Base-by-base conservation (phyloP, 2,329 filamentous ascomycete genomes). In the Calonectria hawksworthii region DNA sequence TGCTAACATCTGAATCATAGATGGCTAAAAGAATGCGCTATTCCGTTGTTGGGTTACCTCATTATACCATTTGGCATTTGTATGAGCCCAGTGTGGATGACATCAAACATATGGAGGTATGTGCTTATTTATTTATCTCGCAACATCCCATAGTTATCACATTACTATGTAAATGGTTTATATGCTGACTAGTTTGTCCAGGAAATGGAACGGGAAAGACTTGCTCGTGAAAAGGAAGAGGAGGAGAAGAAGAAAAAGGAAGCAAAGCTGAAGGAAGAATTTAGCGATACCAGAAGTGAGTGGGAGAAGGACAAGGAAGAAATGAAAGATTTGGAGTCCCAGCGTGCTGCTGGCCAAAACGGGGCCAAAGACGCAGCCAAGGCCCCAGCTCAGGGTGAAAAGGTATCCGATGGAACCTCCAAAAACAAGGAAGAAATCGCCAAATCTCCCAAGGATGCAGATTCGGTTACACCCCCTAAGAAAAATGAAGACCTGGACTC, bases 81-180 rank as follows among this genome's bases (percentile, higher is more conserved):
- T 99, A 99, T 88, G 97, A 99, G 86, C 97, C 97, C n/a, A 98
- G 95, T 81, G 95, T 98, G 21, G 97, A 99, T 82, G 97, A 99
- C 82, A 95, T 99, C 76, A 93, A 94, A 74, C 97, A 99, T 83
- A 99, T 99, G 97, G 96, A 96, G 88, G 92, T 93, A 85, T 74
- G 87, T 82, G 16, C 9, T 5, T 50, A 23, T 54, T 23, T n/a
- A 21, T 23, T 47, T 23, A 6, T 47, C 32, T 61, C 32, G 3
- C 5, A 28, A 54, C 16, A 30, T 41, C 16, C 23, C 18, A 44
- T 30, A 13, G 63, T 4, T 51, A 5, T 13, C 44, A 11, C 6
- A 13, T 56, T 5, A 16, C 21, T 30, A 18, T 18, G 18, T 11
- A 61, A 30, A 21, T 23, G 14, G 9, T 56, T 32, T 10, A 63